Evolutionary conservation across 2,329 filamentous ascomycete species (phyloP).

Genomic region (Cercospora janseana): DNA sequence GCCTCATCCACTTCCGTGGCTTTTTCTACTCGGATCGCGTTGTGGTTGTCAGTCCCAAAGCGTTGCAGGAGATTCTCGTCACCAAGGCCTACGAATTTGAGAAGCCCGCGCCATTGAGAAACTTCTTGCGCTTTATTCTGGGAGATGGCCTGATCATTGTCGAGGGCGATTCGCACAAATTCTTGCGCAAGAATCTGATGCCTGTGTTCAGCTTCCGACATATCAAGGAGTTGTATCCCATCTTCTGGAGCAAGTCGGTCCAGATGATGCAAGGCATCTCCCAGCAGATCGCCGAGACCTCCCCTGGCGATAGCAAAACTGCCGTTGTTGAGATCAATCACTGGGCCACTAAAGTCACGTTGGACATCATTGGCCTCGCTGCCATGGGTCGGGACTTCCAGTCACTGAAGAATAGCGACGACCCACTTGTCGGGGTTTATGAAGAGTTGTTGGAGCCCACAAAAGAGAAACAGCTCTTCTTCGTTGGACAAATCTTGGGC

Average conservation of each 20-base stretch:
- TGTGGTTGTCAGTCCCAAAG: slow-evolving; percentile 41
- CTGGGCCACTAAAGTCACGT: slow-evolving; percentile 46
- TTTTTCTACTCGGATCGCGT: slow-evolving; percentile 42
- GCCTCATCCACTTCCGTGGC: slow-evolving; percentile 42
- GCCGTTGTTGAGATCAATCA: slow-evolving; percentile 44
- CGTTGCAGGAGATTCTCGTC: slow-evolving; percentile 53
- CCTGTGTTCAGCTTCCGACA: slow-evolving; percentile 85
- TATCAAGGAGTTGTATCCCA: slow-evolving; percentile 77
- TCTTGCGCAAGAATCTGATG: slow-evolving; percentile 68
- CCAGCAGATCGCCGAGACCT: slow-evolving; percentile 46
- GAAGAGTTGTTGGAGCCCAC: slow-evolving; percentile 48
- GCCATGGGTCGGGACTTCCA: slow-evolving; percentile 47
- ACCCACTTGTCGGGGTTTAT: slow-evolving; percentile 45
- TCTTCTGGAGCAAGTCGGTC: slow-evolving; percentile 76
- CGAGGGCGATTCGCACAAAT: slow-evolving; percentile 52
- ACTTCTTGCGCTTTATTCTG: slow-evolving; percentile 50
- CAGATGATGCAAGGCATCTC: slow-evolving; percentile 66
- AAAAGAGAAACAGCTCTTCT: slow-evolving; percentile 49
- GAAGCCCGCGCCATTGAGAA: slow-evolving; percentile 46
- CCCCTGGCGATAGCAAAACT: slow-evolving; percentile 18
- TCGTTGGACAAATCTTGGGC: slow-evolving; percentile 42
- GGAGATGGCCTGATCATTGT: slow-evolving; percentile 53
- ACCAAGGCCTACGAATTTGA: slow-evolving; percentile 55
- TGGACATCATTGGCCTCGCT: slow-evolving; percentile 50
- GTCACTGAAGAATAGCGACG: slow-evolving; percentile 42